These are phyloP conservation scores for Pichia cabralensis DNA, from an alignment of 805 yeast genomes.

Conservation along the genomic window DNA sequence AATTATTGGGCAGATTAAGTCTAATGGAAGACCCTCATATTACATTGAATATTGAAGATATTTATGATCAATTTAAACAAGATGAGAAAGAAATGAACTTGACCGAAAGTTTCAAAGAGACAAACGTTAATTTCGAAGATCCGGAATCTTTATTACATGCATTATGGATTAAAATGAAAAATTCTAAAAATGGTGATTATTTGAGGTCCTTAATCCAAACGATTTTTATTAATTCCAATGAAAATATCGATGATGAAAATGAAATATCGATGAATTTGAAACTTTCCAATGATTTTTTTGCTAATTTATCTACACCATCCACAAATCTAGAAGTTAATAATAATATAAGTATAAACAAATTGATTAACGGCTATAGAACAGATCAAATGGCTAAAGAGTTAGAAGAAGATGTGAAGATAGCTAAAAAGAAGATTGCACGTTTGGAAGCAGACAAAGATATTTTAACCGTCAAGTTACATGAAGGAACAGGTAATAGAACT, in stretches of 20 bases:
- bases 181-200: conserved; percentile 49
- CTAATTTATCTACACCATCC: conserved; percentile 42
- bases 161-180: conserved; percentile 46
- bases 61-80: conserved; percentile 29
- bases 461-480: conserved; percentile 21
- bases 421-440: conserved; percentile 29
- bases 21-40: conserved; percentile 34
- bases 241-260: conserved; percentile 15
- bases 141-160: conserved; percentile 61
- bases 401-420: conserved; percentile 32
- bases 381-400: conserved; percentile 83
- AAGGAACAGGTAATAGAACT: conserved; percentile 72
- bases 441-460: conserved; percentile 34
- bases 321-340: conserved; percentile 55
- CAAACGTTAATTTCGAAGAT: conserved; percentile 50
- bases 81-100: conserved; percentile 34
- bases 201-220: conserved; percentile 60
- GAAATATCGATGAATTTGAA: conserved; percentile 43
- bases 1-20: conserved; percentile 27
- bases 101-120: conserved; percentile 28
- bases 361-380: conserved; percentile 64
- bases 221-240: conserved; percentile 39
- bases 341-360: conserved; percentile 65
- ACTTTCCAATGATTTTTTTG: conserved; percentile 44
- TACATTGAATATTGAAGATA: conserved; percentile 33